phyloP scores from a whole-genome alignment of 768 basidiomycete species.

The Rhizopogon vesiculosus region DNA sequence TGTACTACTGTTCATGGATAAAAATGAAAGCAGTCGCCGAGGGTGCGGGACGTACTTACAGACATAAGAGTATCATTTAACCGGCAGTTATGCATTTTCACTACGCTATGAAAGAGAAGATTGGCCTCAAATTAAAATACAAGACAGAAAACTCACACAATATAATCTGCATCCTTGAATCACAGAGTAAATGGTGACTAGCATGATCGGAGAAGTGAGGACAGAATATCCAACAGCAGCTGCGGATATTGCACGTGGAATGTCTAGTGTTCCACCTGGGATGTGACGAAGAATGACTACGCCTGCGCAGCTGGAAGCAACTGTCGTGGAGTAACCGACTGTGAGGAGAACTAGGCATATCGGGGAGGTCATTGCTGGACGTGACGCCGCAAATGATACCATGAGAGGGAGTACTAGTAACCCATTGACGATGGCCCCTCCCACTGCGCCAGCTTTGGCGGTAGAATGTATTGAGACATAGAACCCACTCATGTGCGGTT shows the following conservation, averaged over 20 bases:
- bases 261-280: neutral
- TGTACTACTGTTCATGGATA: neutral
- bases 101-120: neutral
- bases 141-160: neutral
- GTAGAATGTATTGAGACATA: neutral
- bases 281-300: slow-evolving; percentile 2
- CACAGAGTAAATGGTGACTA: neutral
- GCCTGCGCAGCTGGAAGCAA: neutral
- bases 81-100: neutral
- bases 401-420: neutral
- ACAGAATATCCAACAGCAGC: slow-evolving; percentile 3
- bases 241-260: neutral
- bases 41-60: neutral
- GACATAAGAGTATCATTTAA: neutral
- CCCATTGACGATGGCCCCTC: neutral
- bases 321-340: neutral
- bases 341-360: neutral
- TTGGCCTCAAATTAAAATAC: neutral
- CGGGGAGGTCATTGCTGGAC: neutral
- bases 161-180: neutral
- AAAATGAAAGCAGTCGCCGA: neutral
- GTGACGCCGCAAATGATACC: neutral
- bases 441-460: neutral
- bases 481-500: neutral
- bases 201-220: neutral